Conservation (phyloP, 2,329 filamentous ascomycete species). For the Teratosphaeria nubilosa region DNA sequence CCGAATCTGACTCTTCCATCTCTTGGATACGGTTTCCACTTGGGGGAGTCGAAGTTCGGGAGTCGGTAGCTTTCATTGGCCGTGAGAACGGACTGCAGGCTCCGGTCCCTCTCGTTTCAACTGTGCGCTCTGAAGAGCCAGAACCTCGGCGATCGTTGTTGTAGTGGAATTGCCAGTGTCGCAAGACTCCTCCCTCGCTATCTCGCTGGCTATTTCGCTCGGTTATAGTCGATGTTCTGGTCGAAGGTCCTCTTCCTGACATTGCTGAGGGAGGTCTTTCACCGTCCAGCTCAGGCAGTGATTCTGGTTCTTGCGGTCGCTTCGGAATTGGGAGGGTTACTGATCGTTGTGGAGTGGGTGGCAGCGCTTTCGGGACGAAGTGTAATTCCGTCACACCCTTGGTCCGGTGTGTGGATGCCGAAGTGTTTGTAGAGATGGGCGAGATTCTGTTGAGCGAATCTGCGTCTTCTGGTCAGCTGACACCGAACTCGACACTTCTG, state of each 20-base stretch:
- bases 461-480: background rate
- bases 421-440: background rate
- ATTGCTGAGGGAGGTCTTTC: background rate
- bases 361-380: background rate
- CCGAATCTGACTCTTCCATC: background rate
- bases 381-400: background rate
- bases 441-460: background rate
- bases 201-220: background rate
- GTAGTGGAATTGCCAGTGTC: background rate
- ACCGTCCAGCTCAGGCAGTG: background rate
- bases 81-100: background rate
- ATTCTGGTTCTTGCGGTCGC: background rate
- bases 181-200: background rate
- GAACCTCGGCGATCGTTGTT: background rate
- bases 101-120: background rate
- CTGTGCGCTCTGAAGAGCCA: background rate
- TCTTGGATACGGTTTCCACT: background rate
- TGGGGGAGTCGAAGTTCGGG: background rate
- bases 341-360: background rate
- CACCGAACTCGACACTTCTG: background rate
- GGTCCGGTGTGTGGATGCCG: background rate
- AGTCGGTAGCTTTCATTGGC: background rate
- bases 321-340: background rate
- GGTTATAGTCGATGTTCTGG: background rate
- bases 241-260: background rate